Conservation (phyloP, 2,329 filamentous ascomycete species). For the Fusarium longipes region DNA sequence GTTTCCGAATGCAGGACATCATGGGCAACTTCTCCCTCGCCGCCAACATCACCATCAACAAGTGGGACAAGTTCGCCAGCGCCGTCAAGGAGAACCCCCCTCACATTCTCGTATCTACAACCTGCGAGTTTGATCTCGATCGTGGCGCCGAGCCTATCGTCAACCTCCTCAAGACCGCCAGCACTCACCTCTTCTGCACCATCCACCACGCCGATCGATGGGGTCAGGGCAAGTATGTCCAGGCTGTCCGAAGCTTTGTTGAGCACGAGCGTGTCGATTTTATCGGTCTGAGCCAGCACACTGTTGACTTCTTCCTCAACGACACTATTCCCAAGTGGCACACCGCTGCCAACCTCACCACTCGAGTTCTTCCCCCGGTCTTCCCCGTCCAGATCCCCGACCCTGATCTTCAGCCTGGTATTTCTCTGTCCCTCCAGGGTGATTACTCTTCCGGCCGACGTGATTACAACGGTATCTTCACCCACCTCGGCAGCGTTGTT, state of each 20-base stretch:
- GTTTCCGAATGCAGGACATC: constrained; percentile 45
- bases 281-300: constrained; percentile 46
- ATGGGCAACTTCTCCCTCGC: constrained; percentile 43
- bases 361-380: constrained; percentile 44
- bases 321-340: constrained; percentile 41
- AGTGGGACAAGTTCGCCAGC: constrained; percentile 31
- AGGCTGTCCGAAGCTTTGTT: constrained; percentile 36
- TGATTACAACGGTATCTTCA: constrained; percentile 45
- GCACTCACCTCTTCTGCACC: constrained; percentile 45
- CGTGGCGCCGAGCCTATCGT: constrained; percentile 29
- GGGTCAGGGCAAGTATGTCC: constrained; percentile 37
- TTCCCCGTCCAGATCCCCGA: constrained; percentile 41
- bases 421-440: constrained; percentile 46
- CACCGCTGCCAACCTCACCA: constrained; percentile 26
- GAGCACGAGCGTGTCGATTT: constrained; percentile 42
- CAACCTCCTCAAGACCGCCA: constrained; percentile 35
- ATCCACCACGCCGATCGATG: constrained; percentile 47
- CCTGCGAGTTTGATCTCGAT: constrained; percentile 46
- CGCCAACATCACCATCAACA: constrained; percentile 32
- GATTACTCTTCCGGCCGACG: constrained; percentile 46
- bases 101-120: constrained; percentile 46
- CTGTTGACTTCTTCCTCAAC: constrained; percentile 39
- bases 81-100: constrained; percentile 29
- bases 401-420: constrained; percentile 18
- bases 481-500: constrained; percentile 41